A percentile compares a stretch with the other conserved stretches of the same genome.
Evolutionary conservation across 2,329 filamentous ascomycete species (phyloP).

Genomic region (Aspergillus ochraceoroseus): DNA sequence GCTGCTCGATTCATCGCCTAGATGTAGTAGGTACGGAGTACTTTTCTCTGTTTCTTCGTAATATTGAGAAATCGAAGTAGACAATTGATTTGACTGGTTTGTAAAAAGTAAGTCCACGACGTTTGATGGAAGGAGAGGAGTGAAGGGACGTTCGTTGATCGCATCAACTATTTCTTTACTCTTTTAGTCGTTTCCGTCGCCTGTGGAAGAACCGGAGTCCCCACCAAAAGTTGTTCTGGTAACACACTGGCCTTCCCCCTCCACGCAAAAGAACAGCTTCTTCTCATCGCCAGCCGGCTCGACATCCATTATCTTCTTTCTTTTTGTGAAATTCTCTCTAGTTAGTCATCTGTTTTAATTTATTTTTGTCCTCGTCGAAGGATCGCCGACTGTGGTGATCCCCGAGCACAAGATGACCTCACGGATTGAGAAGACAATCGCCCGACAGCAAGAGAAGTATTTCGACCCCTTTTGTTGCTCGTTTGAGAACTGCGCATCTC

Average conservation of each 20-base stretch:
- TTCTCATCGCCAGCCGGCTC: not conserved
- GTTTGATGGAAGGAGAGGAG: not conserved
- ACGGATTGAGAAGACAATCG: constrained; percentile 64
- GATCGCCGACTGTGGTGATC: constrained; percentile 2
- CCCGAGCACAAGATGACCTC: constrained; percentile 35
- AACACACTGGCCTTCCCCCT: constrained; percentile 10
- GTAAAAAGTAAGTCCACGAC: no score
- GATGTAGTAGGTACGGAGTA: no score
- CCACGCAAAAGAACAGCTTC: not conserved
- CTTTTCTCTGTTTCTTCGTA: not conserved
- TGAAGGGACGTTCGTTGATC: no score
- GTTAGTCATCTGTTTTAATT: not conserved
- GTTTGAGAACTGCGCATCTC: not conserved
- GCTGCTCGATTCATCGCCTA: constrained; percentile 30
- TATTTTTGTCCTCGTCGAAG: not conserved
- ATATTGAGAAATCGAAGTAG: not conserved
- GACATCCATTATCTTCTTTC: not conserved
- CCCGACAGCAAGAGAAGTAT: constrained; percentile 72
- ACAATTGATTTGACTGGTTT: no score
- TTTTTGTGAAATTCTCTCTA: not conserved
- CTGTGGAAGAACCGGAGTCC: constrained; percentile 15
- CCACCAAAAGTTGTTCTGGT: constrained; percentile 18
- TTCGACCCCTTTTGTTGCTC: constrained; percentile 6
- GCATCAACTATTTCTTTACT: not conserved
- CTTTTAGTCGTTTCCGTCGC: constrained; percentile 8